Evolutionary conservation across 805 yeast species (phyloP).

Genomic region (Saccharomycopsis fermentans): DNA sequence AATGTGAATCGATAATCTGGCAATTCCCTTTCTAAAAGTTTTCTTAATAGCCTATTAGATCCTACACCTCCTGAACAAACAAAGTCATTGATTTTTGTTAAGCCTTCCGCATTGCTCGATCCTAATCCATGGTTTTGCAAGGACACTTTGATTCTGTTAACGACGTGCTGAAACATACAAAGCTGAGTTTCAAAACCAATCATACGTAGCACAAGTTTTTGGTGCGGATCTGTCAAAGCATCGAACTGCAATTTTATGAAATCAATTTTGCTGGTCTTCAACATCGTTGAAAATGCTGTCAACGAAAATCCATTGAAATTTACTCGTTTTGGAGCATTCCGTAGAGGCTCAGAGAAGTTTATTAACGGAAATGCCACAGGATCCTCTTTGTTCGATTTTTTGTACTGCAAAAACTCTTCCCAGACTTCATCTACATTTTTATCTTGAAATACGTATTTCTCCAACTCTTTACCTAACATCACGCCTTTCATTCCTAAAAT

Average conservation of each 20-base stretch:
- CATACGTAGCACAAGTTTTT: slow-evolving; percentile 18
- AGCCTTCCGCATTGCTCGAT: slow-evolving; percentile 24
- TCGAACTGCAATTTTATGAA: slow-evolving; percentile 22
- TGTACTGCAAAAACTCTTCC: background rate
- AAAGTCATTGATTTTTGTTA: slow-evolving; percentile 39
- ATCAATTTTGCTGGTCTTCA: slow-evolving; percentile 29
- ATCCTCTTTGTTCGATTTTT: background rate
- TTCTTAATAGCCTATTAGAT: slow-evolving; percentile 51
- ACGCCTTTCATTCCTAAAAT: slow-evolving; percentile 64
- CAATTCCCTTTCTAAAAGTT: slow-evolving; percentile 35
- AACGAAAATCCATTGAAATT: slow-evolving; percentile 55
- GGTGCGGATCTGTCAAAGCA: background rate
- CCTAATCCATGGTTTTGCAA: slow-evolving; percentile 26
- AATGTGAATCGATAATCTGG: slow-evolving; percentile 35
- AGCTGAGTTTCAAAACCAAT: slow-evolving; percentile 54
- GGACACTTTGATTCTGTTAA: slow-evolving; percentile 50
- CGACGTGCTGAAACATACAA: slow-evolving; percentile 60
- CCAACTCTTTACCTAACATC: slow-evolving; percentile 82
- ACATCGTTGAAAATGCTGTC: slow-evolving; percentile 58
- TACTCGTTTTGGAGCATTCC: slow-evolving; percentile 36
- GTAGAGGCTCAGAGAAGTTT: slow-evolving; percentile 42
- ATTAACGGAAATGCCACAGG: background rate
- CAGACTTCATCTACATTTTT: slow-evolving; percentile 23
- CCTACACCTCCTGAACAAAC: slow-evolving; percentile 96
- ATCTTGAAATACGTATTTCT: slow-evolving; percentile 33